Evolutionary conservation across 2,329 filamentous ascomycete species (phyloP).

Genomic region (Colletotrichum sp.): DNA sequence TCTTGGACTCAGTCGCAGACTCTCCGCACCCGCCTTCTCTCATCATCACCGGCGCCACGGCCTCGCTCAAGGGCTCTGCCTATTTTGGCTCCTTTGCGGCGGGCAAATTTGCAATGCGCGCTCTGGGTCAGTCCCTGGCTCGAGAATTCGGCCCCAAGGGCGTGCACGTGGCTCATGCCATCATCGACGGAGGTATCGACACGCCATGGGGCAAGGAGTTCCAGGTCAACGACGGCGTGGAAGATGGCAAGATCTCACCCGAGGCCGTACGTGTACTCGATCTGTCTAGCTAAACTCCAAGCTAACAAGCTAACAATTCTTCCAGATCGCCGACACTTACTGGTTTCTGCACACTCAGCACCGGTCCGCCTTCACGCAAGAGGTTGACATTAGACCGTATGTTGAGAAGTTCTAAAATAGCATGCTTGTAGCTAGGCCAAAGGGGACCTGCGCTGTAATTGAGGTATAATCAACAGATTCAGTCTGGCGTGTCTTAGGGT

Average conservation of each 20-base stretch:
- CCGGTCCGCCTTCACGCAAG: constrained; percentile 78
- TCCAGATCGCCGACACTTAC: constrained; percentile 85
- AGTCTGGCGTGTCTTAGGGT: background rate
- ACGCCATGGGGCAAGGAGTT: constrained; percentile 70
- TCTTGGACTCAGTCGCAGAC: constrained; percentile 64
- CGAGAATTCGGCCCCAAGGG: constrained; percentile 86
- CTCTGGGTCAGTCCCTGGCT: constrained; percentile 75
- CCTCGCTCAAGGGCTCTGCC: constrained; percentile 75
- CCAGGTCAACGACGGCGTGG: constrained; percentile 47
- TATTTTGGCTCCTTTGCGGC: constrained; percentile 74
- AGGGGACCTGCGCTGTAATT: background rate
- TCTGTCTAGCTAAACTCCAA: background rate
- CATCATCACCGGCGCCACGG: constrained; percentile 88
- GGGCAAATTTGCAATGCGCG: constrained; percentile 81
- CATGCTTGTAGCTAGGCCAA: background rate
- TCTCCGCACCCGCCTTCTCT: constrained; percentile 74
- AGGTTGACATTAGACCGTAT: constrained; percentile 80
- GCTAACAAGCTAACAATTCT: constrained; percentile 12
- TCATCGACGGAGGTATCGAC: constrained; percentile 87
- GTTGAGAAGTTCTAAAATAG: constrained; percentile 72
- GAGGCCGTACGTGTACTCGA: constrained; percentile 66
- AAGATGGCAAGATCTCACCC: constrained; percentile 71
- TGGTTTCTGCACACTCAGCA: constrained; percentile 86
- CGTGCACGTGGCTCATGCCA: constrained; percentile 81
- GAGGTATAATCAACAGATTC: background rate